These are phyloP conservation scores for Fraxinus velutina DNA, from an alignment of 305 asterid species.

Conservation along the genomic window DNA sequence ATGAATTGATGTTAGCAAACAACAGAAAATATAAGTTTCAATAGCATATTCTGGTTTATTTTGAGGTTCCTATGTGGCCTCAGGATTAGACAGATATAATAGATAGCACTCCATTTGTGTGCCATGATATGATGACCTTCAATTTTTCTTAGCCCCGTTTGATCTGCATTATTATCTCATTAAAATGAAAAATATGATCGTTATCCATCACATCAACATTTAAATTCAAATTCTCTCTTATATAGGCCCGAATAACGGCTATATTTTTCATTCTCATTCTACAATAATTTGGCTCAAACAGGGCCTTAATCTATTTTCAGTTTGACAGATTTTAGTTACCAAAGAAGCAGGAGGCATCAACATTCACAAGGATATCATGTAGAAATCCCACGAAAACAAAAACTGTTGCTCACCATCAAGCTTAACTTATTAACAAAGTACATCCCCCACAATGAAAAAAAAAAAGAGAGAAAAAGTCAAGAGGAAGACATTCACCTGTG, in stretches of 20 bases:
- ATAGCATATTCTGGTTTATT: background rate
- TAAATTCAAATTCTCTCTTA: too few relatives aligned
- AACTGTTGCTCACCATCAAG: background rate
- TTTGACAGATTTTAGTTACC: background rate
- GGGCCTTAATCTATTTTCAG: background rate
- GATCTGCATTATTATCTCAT: too few relatives aligned
- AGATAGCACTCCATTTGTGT: background rate
- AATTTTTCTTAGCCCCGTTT: background rate
- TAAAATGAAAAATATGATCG: too few relatives aligned
- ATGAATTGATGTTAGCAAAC: background rate
- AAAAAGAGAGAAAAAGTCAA: background rate
- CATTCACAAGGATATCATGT: background rate
- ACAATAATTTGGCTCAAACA: too few relatives aligned
- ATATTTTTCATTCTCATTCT: too few relatives aligned
- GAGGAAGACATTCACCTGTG: constrained; percentile 54
- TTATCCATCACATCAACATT: too few relatives aligned
- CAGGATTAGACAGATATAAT: background rate
- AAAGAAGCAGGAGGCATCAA: background rate
- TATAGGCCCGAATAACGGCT: too few relatives aligned
- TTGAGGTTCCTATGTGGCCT: background rate
- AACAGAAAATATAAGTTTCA: background rate
- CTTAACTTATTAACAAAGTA: background rate
- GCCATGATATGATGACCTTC: background rate
- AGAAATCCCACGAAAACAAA: background rate
- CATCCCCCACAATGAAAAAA: background rate